Percentiles rank a stretch among this genome's conserved stretches.
Evolutionary conservation across 331 rosid species (phyloP).

Genomic region (Quercus phellos): DNA sequence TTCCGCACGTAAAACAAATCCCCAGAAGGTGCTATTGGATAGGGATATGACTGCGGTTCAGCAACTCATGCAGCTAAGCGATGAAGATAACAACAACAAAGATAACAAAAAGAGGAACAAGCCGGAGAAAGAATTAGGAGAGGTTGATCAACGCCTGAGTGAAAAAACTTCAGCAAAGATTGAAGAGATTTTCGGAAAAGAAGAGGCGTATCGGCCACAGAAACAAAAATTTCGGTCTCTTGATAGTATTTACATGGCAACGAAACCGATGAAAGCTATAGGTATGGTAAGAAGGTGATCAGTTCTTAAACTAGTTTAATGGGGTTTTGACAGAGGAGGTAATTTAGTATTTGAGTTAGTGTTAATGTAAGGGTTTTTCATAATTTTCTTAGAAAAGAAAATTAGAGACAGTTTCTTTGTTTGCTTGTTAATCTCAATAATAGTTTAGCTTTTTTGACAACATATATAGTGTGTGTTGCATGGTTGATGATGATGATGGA

Average conservation of each 20-base stretch:
- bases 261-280: slow-evolving; percentile 24
- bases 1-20: background rate
- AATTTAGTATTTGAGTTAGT: background rate
- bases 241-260: slow-evolving; percentile 42
- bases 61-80: slow-evolving; percentile 57
- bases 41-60: slow-evolving; percentile 39
- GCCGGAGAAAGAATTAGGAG: background rate
- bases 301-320: background rate
- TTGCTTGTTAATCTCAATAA: background rate
- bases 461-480: background rate
- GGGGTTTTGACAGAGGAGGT: background rate
- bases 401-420: background rate
- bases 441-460: background rate
- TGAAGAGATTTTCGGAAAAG: slow-evolving; percentile 56
- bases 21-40: slow-evolving; percentile 11
- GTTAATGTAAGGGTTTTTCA: background rate
- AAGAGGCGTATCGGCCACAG: slow-evolving; percentile 32
- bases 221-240: slow-evolving; percentile 56
- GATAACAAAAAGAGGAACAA: slow-evolving; percentile 7
- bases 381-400: background rate
- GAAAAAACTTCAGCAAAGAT: slow-evolving; percentile 24
- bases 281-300: background rate
- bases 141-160: slow-evolving; percentile 17
- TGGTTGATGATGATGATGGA: background rate
- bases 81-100: slow-evolving; percentile 21